A percentile compares a stretch with the other conserved stretches of the same genome.
Conservation (phyloP, 1,139 yeast species). For the Citeromyces hawaiiensis region DNA sequence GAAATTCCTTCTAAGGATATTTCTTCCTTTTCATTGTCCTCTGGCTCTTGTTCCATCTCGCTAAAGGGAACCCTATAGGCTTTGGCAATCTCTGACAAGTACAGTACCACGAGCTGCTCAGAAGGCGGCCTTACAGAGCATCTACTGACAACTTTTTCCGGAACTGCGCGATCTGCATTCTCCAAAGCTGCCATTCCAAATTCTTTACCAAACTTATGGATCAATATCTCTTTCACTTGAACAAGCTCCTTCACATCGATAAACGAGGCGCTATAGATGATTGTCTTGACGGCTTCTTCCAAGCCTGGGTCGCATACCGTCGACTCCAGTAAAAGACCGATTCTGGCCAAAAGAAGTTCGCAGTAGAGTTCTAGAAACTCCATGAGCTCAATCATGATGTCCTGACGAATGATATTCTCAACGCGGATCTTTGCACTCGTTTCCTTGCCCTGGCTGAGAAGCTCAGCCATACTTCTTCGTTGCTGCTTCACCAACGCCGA, state of each 20-base stretch:
- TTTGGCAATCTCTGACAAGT: slow-evolving; percentile 67
- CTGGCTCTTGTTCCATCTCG: slow-evolving; percentile 24
- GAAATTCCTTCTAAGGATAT: slow-evolving; percentile 9
- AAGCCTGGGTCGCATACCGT: slow-evolving; percentile 46
- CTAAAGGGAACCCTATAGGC: slow-evolving; percentile 72
- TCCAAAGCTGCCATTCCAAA: slow-evolving; percentile 32
- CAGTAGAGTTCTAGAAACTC: slow-evolving; percentile 76
- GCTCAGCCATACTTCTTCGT: slow-evolving; percentile 63
- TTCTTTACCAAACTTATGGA: slow-evolving; percentile 47
- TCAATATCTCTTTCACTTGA: slow-evolving; percentile 47
- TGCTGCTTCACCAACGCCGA: slow-evolving; percentile 73
- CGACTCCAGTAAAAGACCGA: slow-evolving; percentile 28
- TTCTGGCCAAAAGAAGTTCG: slow-evolving; percentile 68
- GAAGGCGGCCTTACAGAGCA: slow-evolving; percentile 61
- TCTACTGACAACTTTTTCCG: slow-evolving; percentile 50
- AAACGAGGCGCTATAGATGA: slow-evolving; percentile 58
- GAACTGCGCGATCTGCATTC: slow-evolving; percentile 40
- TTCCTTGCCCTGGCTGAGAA: slow-evolving; percentile 59
- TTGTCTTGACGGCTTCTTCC: slow-evolving; percentile 60
- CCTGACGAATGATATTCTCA: slow-evolving; percentile 77
- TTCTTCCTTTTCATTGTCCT: slow-evolving; percentile 5
- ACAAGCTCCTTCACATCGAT: slow-evolving; percentile 67
- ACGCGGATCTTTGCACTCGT: slow-evolving; percentile 77
- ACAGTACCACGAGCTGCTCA: slow-evolving; percentile 50
- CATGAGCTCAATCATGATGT: slow-evolving; percentile 64